Percentiles rank a stretch among this genome's conserved stretches.
Conservation (phyloP, 768 basidiomycete genomes). For the Russula olivacea region DNA sequence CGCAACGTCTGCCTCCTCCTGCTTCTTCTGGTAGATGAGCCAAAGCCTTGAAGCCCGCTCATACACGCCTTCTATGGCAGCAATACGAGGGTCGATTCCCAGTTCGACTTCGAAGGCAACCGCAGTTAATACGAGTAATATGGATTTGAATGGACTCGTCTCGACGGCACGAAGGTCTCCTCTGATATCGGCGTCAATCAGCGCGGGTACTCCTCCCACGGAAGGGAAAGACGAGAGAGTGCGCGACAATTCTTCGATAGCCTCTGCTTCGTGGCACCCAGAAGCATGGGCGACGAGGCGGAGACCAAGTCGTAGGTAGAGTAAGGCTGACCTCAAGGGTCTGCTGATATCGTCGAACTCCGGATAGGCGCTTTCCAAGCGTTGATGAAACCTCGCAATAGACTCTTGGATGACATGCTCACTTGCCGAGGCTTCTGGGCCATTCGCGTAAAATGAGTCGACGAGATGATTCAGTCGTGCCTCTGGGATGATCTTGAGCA, state of each 20-base stretch:
- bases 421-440: slow-evolving; percentile 40
- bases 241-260: slow-evolving; percentile 27
- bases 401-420: slow-evolving; percentile 77
- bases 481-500: slow-evolving; percentile 46
- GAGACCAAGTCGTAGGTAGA: slow-evolving; percentile 66
- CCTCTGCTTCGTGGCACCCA: neutral
- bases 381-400: slow-evolving; percentile 67
- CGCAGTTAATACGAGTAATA: slow-evolving; percentile 47
- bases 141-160: slow-evolving; percentile 35
- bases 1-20: slow-evolving; percentile 55
- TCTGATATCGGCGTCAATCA: slow-evolving; percentile 31
- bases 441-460: slow-evolving; percentile 33
- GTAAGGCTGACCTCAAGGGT: slow-evolving; percentile 61
- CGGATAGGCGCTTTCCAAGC: slow-evolving; percentile 60
- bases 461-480: slow-evolving; percentile 48
- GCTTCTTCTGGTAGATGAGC: slow-evolving; percentile 71
- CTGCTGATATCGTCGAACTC: slow-evolving; percentile 66
- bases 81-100: slow-evolving; percentile 36
- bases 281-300: slow-evolving; percentile 40
- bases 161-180: slow-evolving; percentile 27
- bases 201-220: slow-evolving; percentile 36
- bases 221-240: slow-evolving; percentile 53
- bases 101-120: slow-evolving; percentile 41
- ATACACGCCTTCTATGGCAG: slow-evolving; percentile 46
- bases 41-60: slow-evolving; percentile 75